These are phyloP conservation scores for Nissolia schottii DNA, from an alignment of 306 rosid species.

Conservation along the genomic window DNA sequence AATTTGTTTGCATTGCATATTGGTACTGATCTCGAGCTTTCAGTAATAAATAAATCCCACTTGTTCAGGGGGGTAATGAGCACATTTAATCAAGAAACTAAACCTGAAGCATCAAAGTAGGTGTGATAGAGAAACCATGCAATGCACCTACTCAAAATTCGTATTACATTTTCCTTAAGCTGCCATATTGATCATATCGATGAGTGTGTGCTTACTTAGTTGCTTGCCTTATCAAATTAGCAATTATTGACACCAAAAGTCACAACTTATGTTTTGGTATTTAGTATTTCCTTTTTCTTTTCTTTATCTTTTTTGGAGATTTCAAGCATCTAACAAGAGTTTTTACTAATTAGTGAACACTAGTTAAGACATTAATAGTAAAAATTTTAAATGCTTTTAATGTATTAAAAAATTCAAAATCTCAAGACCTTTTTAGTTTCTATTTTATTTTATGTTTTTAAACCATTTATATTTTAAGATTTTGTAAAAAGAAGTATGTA, in stretches of 20 bases:
- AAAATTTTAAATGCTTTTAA: no score
- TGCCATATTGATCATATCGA: slow-evolving; percentile 25
- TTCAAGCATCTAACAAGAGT: no score
- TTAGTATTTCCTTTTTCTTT: no score
- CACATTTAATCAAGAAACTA: not conserved
- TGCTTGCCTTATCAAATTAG: not conserved
- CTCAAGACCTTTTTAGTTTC: no score
- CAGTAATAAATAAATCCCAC: slow-evolving; percentile 21
- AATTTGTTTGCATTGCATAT: not conserved
- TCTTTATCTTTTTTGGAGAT: no score
- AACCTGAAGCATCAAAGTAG: slow-evolving; percentile 30
- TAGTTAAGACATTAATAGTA: no score
- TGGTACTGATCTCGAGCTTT: slow-evolving; percentile 4
- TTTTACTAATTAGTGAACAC: no score
- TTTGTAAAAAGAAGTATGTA: no score
- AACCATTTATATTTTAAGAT: no score
- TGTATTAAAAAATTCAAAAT: no score
- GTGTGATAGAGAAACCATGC: slow-evolving; percentile 22
- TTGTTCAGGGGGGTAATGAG: not conserved
- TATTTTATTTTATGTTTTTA: no score
- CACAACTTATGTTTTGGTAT: no score
- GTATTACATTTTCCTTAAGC: not conserved
- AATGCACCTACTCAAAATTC: slow-evolving; percentile 34
- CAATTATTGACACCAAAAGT: slow-evolving; percentile 19
- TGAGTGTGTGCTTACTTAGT: slow-evolving; percentile 2